phyloP scores from a whole-genome alignment of 176 grass and related monocot genomes.

The Elymus sibiricus region DNA sequence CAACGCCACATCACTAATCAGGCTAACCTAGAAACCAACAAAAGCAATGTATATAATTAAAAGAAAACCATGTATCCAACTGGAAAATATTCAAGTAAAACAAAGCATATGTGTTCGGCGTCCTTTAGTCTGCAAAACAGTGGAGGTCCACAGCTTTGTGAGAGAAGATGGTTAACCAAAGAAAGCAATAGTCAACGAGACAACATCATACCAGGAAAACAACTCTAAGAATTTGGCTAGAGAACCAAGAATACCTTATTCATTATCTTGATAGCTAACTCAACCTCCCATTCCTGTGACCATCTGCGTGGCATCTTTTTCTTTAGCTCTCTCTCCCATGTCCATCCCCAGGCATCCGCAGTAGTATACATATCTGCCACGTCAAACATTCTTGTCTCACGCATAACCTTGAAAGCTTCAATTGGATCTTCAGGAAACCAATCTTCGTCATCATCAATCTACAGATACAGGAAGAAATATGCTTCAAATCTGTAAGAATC shows the following conservation, averaged over 20 bases:
- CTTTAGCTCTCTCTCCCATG: conserved; percentile 88
- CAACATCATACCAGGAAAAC: not conserved
- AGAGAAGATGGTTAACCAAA: not conserved
- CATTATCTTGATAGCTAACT: conserved; percentile 91
- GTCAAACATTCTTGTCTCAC: conserved; percentile 68
- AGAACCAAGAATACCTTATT: conserved; percentile 53
- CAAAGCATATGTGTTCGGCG: not conserved
- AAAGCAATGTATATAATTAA: not conserved
- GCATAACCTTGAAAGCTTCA: conserved; percentile 93
- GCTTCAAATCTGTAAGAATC: not conserved
- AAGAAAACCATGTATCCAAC: not conserved
- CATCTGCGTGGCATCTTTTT: conserved; percentile 84
- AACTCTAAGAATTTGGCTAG: not conserved
- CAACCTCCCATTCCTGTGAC: conserved; percentile 99
- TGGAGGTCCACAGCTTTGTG: not conserved
- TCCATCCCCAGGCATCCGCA: conserved; percentile 96
- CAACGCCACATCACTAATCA: not conserved
- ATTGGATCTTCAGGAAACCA: conserved; percentile 85
- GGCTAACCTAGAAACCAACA: not conserved
- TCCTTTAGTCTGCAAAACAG: not conserved
- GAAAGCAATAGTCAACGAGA: not conserved
- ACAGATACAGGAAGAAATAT: conserved; percentile 24
- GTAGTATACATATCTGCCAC: conserved; percentile 88
- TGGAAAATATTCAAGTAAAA: conserved; percentile 16
- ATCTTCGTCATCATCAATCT: conserved; percentile 91